Evolutionary conservation across 2,329 filamentous ascomycete species (phyloP), one percentile per base, ranked within the genome.

Genomic region (Rugonectria rugulosa): DNA sequence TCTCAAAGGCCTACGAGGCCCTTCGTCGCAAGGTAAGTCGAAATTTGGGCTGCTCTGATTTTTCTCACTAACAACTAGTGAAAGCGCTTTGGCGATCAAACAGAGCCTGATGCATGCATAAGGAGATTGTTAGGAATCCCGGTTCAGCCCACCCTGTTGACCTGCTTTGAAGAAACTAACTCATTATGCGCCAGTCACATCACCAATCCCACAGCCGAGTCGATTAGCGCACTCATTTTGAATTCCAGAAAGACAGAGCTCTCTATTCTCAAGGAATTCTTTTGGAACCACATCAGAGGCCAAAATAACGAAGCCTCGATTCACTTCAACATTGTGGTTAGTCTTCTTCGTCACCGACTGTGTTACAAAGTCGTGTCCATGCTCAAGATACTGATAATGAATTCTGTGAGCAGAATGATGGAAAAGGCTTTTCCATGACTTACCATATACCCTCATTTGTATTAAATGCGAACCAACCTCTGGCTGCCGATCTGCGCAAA

Each of bases 81-180:
- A 17, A 34, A 46, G 43, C 43, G 43, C 32, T 46, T 46, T 24
- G 15, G 17, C 29, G 19, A 46, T 7, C 3, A 17, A 12, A 17
- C 19, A 15, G 20, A 23, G n/a, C 43, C 43, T 9, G 43, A 46
- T 36, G 43, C 43, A 32, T 19, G 11, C 8, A 32, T 46, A 4
- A 36, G 43, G 31, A 17, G 43, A 46, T 36, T 46, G 43, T 46
- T n/a, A 46, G 43, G 6, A 43, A 43, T 29, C 40, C n/a, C 6
- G 21, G 8, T 11, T 11, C n/a, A 26, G 38, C 14, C 15, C n/a
- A n/a, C 20, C 6, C 12, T 26, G 8, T 9, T 12, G 15, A 21
- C 14, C 12, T 15, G 23, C 15, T 26, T 29, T 6, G 23, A 24
- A 21, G 37, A 21, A 12, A 14, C 19, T 40, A 40, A 40, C 40